Percentiles rank a stretch among this genome's conserved stretches.
Conservation (phyloP, 495 filamentous ascomycete genomes). For the Penicillium subrubescens region DNA sequence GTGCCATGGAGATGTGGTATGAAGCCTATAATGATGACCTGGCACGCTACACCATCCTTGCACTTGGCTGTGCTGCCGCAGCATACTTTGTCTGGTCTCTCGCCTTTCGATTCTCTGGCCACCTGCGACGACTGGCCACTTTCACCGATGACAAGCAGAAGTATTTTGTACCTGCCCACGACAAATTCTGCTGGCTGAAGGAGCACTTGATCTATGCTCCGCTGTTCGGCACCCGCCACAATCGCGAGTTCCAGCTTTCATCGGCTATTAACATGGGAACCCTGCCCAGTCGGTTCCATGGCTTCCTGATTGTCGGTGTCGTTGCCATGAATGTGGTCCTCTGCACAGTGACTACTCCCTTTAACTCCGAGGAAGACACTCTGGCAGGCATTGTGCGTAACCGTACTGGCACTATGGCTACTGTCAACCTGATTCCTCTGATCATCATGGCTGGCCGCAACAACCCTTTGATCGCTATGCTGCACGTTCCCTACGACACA, state of each 20-base stretch:
- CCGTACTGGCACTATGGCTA: constrained; percentile 72
- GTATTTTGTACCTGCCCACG: constrained; percentile 56
- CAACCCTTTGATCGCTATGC: constrained; percentile 65
- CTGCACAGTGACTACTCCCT: constrained; percentile 73
- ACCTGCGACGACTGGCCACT: constrained; percentile 73
- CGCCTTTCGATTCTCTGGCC: constrained; percentile 52
- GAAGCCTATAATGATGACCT: constrained; percentile 42
- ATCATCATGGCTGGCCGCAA: constrained; percentile 68
- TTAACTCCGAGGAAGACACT: constrained; percentile 36
- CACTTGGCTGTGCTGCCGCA: constrained; percentile 54
- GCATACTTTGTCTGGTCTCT: constrained; percentile 56
- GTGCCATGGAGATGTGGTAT: constrained; percentile 26
- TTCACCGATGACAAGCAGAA: constrained; percentile 70
- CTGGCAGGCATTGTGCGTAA: constrained; percentile 65
- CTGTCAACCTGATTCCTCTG: constrained; percentile 78
- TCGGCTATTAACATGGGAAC: constrained; percentile 80
- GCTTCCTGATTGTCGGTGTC: constrained; percentile 68
- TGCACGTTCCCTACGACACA: constrained; percentile 71
- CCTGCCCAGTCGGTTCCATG: constrained; percentile 82
- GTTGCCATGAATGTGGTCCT: constrained; percentile 77
- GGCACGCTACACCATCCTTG: constrained; percentile 43
- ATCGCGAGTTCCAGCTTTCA: constrained; percentile 80
- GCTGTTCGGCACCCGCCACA: constrained; percentile 78
- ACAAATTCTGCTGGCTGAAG: constrained; percentile 67
- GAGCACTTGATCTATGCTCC: constrained; percentile 83